Evolutionary conservation across 2,329 filamentous ascomycete species (phyloP).

Genomic region (Didymella lethalis): DNA sequence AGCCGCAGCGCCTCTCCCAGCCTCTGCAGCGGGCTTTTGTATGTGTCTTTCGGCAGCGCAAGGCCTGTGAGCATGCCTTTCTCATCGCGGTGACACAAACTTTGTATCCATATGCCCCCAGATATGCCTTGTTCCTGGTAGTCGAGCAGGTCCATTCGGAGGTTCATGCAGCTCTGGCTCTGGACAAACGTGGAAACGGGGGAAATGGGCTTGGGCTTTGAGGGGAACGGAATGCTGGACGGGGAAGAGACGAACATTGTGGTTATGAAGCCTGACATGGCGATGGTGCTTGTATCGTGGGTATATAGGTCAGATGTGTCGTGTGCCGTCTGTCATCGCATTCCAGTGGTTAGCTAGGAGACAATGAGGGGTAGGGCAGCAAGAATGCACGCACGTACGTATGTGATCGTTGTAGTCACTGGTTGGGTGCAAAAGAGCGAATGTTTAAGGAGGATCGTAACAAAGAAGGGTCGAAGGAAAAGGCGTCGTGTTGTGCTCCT

Average conservation of each 20-base stretch:
- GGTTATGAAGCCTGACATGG: conserved; percentile 80
- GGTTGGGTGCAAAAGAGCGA: conserved; percentile 1
- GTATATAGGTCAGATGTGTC: conserved; percentile 31
- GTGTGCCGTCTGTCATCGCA: conserved; percentile 34
- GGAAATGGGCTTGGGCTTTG: conserved; percentile 50
- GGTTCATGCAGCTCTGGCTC: conserved; percentile 52
- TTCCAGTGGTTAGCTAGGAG: conserved; percentile 47
- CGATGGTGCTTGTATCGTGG: conserved; percentile 23
- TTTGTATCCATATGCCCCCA: conserved; percentile 23
- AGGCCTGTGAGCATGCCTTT: conserved; percentile 27
- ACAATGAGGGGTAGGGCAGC: conserved; percentile 24
- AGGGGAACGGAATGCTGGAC: conserved; percentile 41
- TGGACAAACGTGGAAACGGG: conserved; percentile 55
- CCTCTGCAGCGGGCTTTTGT: conserved; percentile 45
- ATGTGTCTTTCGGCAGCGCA: conserved; percentile 35
- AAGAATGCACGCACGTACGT: conserved; percentile 33
- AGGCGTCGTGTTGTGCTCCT: conserved; percentile 14
- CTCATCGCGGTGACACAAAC: conserved; percentile 5
- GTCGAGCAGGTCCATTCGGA: conserved; percentile 29
- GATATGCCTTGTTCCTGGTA: conserved; percentile 20
- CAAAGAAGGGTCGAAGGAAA: conserved; percentile 10
- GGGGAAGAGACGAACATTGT: conserved; percentile 72
- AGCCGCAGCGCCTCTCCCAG: conserved; percentile 40
- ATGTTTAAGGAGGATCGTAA: neutral
- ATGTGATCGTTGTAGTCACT: conserved; percentile 1